Evolutionary conservation across 2,329 filamentous ascomycete genomes (phyloP), one percentile per base, ranked within the genome.

Genomic region (Sarocladium kiliense): DNA sequence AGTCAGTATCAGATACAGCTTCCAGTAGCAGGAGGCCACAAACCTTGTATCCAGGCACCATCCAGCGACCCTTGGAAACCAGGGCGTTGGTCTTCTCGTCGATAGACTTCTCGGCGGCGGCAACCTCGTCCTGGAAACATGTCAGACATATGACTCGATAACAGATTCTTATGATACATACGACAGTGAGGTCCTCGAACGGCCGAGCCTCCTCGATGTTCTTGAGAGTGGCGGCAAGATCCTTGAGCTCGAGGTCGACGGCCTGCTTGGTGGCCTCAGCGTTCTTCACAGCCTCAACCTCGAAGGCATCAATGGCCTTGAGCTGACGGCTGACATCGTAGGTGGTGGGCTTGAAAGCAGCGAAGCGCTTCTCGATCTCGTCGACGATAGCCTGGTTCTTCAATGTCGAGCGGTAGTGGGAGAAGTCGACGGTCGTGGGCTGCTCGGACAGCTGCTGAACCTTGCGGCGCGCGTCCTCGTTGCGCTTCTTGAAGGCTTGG

Each of bases 11-110:
- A 45, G 14, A 16, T 34, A 49, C n/a, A 42, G 39, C 21, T 49
- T 55, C 11, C 32, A 53, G 36, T 44, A 10, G 23, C 21, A 45
- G n/a, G 25, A 32, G 12, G 18, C 19, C 57, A 71, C 87, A 67
- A 79, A 93, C 93, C 91, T 97, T 96, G 89, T 99, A 99, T 72
- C 94, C 94, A 61, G 94, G 92, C 70, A 96, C 92, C 79, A 87
- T 84, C 94, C 94, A 99, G 85, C 91, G 90, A 74, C 93, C 93
- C 87, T 95, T 97, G 75, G 90, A 90, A 63, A 99, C 92, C 72
- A 99, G 85, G 78, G 94, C 86, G 68, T 86, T 79, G 66, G 93
- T 96, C 84, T 95, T 95, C 85, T 96, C 86, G 79, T 97, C 93
- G 74, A 99, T 97, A 64, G 96, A 93, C 67, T 94, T 92, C 74